These are phyloP conservation scores for Hura crepitans DNA, from an alignment of 441 rosid species.

Conservation along the genomic window DNA sequence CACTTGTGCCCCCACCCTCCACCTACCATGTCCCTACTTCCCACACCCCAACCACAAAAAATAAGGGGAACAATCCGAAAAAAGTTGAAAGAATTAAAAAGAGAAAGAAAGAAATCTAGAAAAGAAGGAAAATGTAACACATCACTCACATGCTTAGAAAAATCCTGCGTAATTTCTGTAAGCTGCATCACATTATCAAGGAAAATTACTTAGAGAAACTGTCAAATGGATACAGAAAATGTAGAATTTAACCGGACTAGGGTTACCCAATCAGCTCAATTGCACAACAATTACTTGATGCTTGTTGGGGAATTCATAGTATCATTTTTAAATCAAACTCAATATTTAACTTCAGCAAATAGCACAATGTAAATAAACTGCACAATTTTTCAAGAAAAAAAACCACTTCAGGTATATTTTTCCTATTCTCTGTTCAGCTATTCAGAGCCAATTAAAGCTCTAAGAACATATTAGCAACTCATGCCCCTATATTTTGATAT, in stretches of 20 bases:
- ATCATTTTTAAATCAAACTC: background rate
- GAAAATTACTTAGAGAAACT: slow-evolving; percentile 14
- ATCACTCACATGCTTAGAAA: slow-evolving; percentile 42
- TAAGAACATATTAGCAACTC: background rate
- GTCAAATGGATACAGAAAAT: slow-evolving; percentile 12
- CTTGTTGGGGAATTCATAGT: background rate
- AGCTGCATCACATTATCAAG: slow-evolving; percentile 42
- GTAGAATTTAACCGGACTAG: background rate
- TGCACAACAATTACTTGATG: background rate
- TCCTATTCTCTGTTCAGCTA: background rate
- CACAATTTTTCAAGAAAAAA: background rate
- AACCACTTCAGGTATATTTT: background rate
- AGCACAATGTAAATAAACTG: background rate
- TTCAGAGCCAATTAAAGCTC: background rate
- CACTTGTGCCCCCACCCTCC: background rate
- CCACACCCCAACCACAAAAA: background rate
- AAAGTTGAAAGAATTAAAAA: background rate
- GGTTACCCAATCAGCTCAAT: background rate
- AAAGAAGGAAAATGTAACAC: background rate
- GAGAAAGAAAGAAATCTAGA: background rate
- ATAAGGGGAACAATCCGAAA: background rate
- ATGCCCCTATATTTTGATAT: background rate
- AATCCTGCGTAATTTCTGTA: slow-evolving; percentile 33
- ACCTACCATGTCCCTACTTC: background rate
- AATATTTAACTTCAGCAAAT: background rate